Evolutionary conservation across 2,329 filamentous ascomycete genomes (phyloP).

Genomic region (Clarireedia sp.): DNA sequence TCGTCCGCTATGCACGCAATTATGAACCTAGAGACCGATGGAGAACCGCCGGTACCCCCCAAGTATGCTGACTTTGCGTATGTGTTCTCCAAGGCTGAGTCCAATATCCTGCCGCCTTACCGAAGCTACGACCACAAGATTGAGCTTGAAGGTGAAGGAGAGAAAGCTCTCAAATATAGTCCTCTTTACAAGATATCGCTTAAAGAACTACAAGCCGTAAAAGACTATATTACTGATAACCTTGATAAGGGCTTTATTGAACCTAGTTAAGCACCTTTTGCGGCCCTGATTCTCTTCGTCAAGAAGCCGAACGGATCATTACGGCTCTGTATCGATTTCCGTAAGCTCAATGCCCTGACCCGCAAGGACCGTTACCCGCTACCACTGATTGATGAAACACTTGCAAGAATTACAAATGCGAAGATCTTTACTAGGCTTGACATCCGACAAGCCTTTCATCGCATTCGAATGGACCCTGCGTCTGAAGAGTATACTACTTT

Average conservation of each 20-base stretch:
- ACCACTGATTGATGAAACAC: constrained; percentile 1
- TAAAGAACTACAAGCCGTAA: background rate
- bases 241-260: too few species aligned
- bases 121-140: background rate
- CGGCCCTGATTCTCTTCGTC: too few species aligned
- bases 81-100: background rate
- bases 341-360: constrained; percentile 4
- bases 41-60: background rate
- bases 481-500: constrained; percentile 19
- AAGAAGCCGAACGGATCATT: background rate
- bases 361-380: constrained; percentile 4
- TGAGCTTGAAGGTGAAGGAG: too few species aligned
- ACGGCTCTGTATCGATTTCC: constrained; percentile 12
- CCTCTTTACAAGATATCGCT: background rate
- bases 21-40: too few species aligned
- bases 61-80: background rate
- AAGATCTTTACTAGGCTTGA: constrained; percentile 12
- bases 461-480: constrained; percentile 11
- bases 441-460: constrained; percentile 9
- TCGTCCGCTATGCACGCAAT: too few species aligned
- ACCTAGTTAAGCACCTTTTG: too few species aligned
- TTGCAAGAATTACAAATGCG: background rate
- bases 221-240: too few species aligned
- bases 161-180: too few species aligned
- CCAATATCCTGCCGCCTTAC: background rate